Base-by-base conservation (phyloP, 257 asterid species). In the Solanum piurae region DNA sequence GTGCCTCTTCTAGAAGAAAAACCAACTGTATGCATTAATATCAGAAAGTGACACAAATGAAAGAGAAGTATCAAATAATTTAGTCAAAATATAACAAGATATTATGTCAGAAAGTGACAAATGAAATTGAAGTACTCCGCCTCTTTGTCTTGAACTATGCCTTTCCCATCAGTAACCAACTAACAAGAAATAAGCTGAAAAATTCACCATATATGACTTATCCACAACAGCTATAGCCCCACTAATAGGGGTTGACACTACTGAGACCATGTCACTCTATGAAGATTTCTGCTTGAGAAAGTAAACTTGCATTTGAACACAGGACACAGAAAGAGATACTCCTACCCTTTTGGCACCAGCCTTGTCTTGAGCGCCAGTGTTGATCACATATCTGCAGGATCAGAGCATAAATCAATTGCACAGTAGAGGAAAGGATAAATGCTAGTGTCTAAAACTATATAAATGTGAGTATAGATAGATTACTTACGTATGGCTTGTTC, bases 351-450 rank as follows among this genome's bases (percentile, higher is more conserved):
- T 97, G 76, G 95, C 99, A 77, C 95, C 98, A 79, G 94, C 31
- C 91, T 97, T 97, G 89, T 97, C 99, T 93, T 97, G 98, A 60
- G 98, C 86, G 33, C 98, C 98, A 75, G 98, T 93, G 94, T 89
- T 95, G 33, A 97, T 94, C 88, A 96, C 95, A 89, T 97, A 97
- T 91, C 99, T 97, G 93, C 12, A 92, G 2, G 74, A 76, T 86
- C 87, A 87, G 84, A 84, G 62, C 69, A 79, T 40, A 62, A 75
- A 76, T 82, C 69, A 49, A 33, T 82, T 82, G 31, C 85, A 83
- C 33, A 88, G 34, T 25, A 13, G 20, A 86, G 62, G 75, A 77
- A 69, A 84, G 87, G 69, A 33, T 31, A 82, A 29, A 49, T 9
- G 42, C n/a, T 16, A 20, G 42, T 58, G 58, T 6, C 44, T 16